phyloP scores from a whole-genome alignment of 2,329 filamentous ascomycete species.

The Trichoderma sp. region DNA sequence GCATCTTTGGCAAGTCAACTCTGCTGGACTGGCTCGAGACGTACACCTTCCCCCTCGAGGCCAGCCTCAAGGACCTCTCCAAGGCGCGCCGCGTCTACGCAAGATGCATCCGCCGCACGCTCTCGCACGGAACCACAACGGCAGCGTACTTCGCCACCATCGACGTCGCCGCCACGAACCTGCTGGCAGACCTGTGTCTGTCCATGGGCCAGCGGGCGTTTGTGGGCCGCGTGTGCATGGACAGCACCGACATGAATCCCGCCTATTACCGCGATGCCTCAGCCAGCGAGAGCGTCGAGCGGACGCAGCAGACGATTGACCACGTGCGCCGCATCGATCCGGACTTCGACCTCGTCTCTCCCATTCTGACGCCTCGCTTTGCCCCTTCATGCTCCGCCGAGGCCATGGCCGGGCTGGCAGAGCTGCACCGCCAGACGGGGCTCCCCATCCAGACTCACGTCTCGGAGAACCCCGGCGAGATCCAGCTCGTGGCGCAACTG shows the following conservation, averaged over 20 bases:
- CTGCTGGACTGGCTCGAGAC: slow-evolving; percentile 89
- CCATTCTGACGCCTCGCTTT: slow-evolving; percentile 75
- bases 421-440: slow-evolving; percentile 57
- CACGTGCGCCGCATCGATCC: slow-evolving; percentile 70
- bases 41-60: slow-evolving; percentile 93
- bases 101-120: slow-evolving; percentile 72
- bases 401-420: slow-evolving; percentile 61
- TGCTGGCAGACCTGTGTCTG: slow-evolving; percentile 82
- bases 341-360: slow-evolving; percentile 59
- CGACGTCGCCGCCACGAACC: slow-evolving; percentile 82
- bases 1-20: slow-evolving; percentile 90
- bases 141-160: slow-evolving; percentile 94
- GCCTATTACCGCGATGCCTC: slow-evolving; percentile 76
- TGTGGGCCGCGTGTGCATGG: slow-evolving; percentile 95
- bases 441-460: slow-evolving; percentile 86
- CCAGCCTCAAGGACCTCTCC: slow-evolving; percentile 61
- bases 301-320: slow-evolving; percentile 57
- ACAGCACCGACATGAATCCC: slow-evolving; percentile 62
- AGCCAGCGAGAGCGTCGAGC: slow-evolving; percentile 52
- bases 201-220: slow-evolving; percentile 80
- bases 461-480: slow-evolving; percentile 74
- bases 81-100: slow-evolving; percentile 71
- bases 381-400: slow-evolving; percentile 59
- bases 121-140: slow-evolving; percentile 88
- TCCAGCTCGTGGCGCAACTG: slow-evolving; percentile 64